These are phyloP conservation scores for Colletotrichum salicis DNA, from an alignment of 2,329 filamentous ascomycete species.

Conservation along the genomic window DNA sequence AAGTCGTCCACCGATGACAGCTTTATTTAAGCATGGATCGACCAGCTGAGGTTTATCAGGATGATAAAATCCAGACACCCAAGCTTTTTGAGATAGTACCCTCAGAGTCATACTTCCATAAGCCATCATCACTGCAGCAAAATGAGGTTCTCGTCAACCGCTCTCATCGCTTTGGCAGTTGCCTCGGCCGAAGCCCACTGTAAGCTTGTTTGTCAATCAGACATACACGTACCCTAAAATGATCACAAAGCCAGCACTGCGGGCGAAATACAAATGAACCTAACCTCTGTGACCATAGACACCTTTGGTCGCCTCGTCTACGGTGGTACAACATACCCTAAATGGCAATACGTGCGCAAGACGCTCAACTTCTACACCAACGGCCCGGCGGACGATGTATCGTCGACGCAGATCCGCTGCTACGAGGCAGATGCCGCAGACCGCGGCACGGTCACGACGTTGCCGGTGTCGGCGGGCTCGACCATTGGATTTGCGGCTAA, in stretches of 20 bases:
- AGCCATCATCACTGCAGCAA: background rate
- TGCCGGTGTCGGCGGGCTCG: slow-evolving; percentile 39
- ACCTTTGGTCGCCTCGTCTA: slow-evolving; percentile 30
- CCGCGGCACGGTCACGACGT: slow-evolving; percentile 18
- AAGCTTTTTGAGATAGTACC: background rate
- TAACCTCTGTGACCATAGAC: background rate
- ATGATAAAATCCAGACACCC: too few relatives aligned
- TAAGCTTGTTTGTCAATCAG: background rate
- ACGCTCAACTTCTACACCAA: slow-evolving; percentile 49
- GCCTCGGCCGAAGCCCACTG: slow-evolving; percentile 22
- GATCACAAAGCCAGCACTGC: background rate
- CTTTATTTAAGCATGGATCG: too few relatives aligned
- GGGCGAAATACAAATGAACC: background rate
- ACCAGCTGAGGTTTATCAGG: too few relatives aligned
- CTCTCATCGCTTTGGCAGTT: slow-evolving; percentile 3
- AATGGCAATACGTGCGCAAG: slow-evolving; percentile 46
- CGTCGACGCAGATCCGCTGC: slow-evolving; percentile 46
- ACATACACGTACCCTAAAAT: too few relatives aligned
- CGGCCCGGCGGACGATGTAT: slow-evolving; percentile 44
- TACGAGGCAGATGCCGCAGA: slow-evolving; percentile 40
- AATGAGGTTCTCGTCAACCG: slow-evolving; percentile 18
- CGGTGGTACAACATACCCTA: slow-evolving; percentile 32
- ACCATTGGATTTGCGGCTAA: slow-evolving; percentile 49
- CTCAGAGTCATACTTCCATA: background rate
- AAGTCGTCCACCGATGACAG: too few relatives aligned